Evolutionary conservation across 192 early-diverging fungal species (phyloP).

Genomic region (Pilobolus umbonatus): DNA sequence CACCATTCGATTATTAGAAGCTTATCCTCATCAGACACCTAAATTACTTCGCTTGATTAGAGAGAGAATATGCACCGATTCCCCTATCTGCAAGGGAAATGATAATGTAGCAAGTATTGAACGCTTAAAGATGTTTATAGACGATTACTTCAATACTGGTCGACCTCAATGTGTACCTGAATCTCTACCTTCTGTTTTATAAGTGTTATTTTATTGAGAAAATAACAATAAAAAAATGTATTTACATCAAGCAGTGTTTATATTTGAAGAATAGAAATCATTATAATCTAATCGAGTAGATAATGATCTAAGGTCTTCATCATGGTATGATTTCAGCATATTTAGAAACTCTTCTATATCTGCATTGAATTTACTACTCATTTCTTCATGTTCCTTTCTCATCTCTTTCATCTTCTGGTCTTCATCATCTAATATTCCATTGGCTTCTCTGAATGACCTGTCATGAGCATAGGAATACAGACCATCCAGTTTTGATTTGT

Average conservation of each 20-base stretch:
- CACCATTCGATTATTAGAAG: conserved; percentile 26
- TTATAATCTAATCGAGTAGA: conserved; percentile 83
- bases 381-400: conserved; percentile 34
- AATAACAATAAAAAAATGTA: too few species aligned
- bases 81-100: conserved; percentile 28
- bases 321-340: conserved; percentile 49
- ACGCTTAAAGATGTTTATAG: conserved; percentile 40
- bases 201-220: too few species aligned
- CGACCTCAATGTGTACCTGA: too few species aligned
- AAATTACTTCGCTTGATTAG: conserved; percentile 42
- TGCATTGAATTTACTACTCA: conserved; percentile 31
- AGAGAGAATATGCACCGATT: conserved; percentile 14
- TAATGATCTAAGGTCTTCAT: conserved; percentile 69
- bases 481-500: conserved; percentile 46
- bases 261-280: conserved; percentile 47
- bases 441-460: conserved; percentile 29
- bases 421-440: conserved; percentile 2
- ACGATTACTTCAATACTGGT: conserved; percentile 25
- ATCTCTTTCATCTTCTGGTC: conserved; percentile 19
- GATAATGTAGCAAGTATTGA: conserved; percentile 32
- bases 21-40: conserved; percentile 39
- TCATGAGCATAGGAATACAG: conserved; percentile 41
- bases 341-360: conserved; percentile 36
- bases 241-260: too few species aligned
- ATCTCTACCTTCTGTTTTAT: too few species aligned